A percentile compares a stretch with the other conserved stretches of the same genome.
phyloP scores from a whole-genome alignment of 306 rosid species.

The Sesbania bispinosa region DNA sequence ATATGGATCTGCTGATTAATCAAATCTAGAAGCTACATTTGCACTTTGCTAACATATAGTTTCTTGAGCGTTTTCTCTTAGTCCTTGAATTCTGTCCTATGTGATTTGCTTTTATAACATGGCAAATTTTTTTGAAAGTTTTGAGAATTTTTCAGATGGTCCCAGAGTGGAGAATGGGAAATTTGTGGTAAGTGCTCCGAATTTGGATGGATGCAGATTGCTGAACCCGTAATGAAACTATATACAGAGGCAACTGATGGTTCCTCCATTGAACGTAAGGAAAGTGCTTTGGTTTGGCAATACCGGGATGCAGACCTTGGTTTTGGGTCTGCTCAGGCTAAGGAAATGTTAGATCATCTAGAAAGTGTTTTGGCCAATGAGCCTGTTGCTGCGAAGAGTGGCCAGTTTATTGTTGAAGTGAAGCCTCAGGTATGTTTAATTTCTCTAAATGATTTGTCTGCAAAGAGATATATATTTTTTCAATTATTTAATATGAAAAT shows the following conservation, averaged over 20 bases:
- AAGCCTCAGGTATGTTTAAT: slow-evolving; percentile 67
- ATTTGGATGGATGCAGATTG: slow-evolving; percentile 80
- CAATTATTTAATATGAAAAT: slow-evolving; percentile 5
- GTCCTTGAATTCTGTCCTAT: slow-evolving; percentile 7
- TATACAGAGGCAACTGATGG: slow-evolving; percentile 91
- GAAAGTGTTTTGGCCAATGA: slow-evolving; percentile 88
- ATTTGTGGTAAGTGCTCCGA: slow-evolving; percentile 51
- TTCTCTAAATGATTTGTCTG: slow-evolving; percentile 8
- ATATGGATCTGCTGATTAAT: not conserved
- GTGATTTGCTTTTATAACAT: not conserved
- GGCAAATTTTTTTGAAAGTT: not conserved
- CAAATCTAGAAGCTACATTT: slow-evolving; percentile 13
- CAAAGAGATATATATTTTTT: slow-evolving; percentile 3
- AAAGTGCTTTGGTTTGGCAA: slow-evolving; percentile 86
- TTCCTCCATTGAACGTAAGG: slow-evolving; percentile 65
- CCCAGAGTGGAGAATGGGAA: slow-evolving; percentile 57
- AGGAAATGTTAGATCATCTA: slow-evolving; percentile 82
- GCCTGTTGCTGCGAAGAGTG: slow-evolving; percentile 78
- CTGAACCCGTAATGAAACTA: slow-evolving; percentile 66
- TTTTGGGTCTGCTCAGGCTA: slow-evolving; percentile 81
- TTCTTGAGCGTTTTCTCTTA: not conserved
- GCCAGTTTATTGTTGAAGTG: slow-evolving; percentile 74
- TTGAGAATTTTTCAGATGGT: slow-evolving; percentile 47
- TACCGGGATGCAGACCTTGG: slow-evolving; percentile 71
- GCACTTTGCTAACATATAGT: slow-evolving; percentile 6